Evolutionary conservation across 371 early-diverging fungal species (phyloP).

Genomic region (Nematocida sp.): DNA sequence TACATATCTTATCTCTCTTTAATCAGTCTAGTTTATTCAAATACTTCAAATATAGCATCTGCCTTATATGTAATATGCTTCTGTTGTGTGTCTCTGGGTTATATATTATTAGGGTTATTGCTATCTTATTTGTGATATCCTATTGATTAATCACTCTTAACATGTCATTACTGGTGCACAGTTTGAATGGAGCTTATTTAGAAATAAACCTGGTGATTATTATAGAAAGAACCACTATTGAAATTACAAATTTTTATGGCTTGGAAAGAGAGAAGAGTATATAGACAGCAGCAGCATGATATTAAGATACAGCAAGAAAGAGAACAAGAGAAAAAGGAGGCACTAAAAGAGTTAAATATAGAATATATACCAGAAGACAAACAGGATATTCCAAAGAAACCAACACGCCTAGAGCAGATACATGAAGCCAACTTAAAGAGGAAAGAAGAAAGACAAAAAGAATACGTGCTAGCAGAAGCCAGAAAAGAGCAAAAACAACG

Average conservation of each 20-base stretch:
- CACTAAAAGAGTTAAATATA: not conserved
- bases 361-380: not conserved
- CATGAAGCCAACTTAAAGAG: conserved; percentile 21
- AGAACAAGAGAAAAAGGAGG: not conserved
- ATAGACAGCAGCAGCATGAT: not conserved
- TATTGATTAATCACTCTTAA: no score
- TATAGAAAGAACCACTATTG: not conserved
- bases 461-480: conserved; percentile 1
- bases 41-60: no score
- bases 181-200: no score
- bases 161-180: no score
- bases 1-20: no score
- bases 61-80: no score
- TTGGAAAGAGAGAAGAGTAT: not conserved
- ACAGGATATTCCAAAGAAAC: not conserved
- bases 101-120: no score
- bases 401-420: conserved; percentile 6
- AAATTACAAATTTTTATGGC: not conserved
- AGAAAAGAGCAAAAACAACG: conserved; percentile 13
- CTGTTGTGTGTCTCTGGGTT: not conserved
- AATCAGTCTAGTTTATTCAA: no score
- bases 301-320: not conserved
- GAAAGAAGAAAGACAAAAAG: conserved; percentile 4
- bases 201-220: no score
- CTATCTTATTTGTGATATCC: no score